Evolutionary conservation across 2,329 filamentous ascomycete genomes (phyloP).

Genomic region (Fusarium sambucinum): DNA sequence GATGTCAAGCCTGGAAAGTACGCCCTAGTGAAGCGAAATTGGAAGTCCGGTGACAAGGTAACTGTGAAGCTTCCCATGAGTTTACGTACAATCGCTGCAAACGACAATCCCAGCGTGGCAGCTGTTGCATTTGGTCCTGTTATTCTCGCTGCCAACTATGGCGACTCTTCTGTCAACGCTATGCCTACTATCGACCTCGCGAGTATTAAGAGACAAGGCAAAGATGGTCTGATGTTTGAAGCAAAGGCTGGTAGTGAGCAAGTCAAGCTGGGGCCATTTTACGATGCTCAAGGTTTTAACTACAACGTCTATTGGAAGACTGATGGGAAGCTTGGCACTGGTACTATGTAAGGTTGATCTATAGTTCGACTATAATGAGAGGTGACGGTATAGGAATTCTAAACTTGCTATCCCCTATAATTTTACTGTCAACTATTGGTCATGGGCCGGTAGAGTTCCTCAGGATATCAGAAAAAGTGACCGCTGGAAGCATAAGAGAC

Average conservation of each 20-base stretch:
- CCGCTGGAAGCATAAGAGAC: too few species aligned
- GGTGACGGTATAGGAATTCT: neutral
- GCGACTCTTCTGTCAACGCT: constrained; percentile 43
- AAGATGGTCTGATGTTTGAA: constrained; percentile 49
- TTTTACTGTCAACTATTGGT: neutral
- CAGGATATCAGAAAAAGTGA: too few species aligned
- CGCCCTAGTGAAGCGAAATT: constrained; percentile 55
- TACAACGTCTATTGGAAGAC: constrained; percentile 59
- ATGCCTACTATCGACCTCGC: constrained; percentile 51
- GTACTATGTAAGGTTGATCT: neutral
- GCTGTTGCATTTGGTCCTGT: constrained; percentile 62
- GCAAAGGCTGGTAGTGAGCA: constrained; percentile 49
- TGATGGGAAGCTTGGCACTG: constrained; percentile 12
- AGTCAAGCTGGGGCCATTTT: constrained; percentile 55
- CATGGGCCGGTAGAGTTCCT: too few species aligned
- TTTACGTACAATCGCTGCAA: constrained; percentile 58
- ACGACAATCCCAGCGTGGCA: constrained; percentile 59
- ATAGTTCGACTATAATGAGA: neutral
- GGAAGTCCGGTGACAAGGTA: constrained; percentile 59
- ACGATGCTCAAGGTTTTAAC: constrained; percentile 57
- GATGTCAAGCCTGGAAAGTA: constrained; percentile 55
- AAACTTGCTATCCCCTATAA: too few species aligned
- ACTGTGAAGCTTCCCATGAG: constrained; percentile 60
- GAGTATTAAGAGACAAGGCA: constrained; percentile 45
- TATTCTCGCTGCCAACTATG: constrained; percentile 61